These are phyloP conservation scores for Mercurialis annua DNA, from an alignment of 345 rosid genomes.

Conservation along the genomic window DNA sequence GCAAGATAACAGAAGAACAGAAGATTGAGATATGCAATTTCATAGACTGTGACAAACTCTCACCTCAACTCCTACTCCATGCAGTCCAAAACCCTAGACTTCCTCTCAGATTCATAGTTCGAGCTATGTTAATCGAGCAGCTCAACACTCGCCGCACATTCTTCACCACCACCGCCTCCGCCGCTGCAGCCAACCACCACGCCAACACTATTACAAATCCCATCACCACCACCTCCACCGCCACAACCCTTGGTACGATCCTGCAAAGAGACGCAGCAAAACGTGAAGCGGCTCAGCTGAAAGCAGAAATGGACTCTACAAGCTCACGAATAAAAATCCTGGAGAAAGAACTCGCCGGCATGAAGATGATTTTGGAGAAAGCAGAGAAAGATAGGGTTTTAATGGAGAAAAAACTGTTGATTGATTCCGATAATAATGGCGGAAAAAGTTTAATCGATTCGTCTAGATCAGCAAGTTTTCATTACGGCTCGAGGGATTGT, in stretches of 20 bases:
- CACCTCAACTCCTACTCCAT: conserved; percentile 58
- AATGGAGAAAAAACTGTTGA: conserved; percentile 20
- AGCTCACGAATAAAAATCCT: conserved; percentile 57
- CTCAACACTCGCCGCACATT: conserved; percentile 65
- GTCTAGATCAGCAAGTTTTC: conserved; percentile 65
- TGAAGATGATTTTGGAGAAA: conserved; percentile 48
- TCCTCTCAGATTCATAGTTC: conserved; percentile 73
- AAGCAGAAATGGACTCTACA: conserved; percentile 65
- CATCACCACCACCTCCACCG: not conserved
- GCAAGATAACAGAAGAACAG: conserved; percentile 57
- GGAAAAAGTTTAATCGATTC: conserved; percentile 8
- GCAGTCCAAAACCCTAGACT: conserved; percentile 80
- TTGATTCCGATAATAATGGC: not conserved
- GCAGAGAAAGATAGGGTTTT: conserved; percentile 25
- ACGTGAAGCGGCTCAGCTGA: conserved; percentile 54
- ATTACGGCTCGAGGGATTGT: conserved; percentile 26
- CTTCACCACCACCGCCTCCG: conserved; percentile 25
- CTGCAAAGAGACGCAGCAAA: conserved; percentile 62
- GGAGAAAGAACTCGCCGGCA: conserved; percentile 59
- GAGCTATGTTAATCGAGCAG: conserved; percentile 84
- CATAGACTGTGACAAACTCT: conserved; percentile 74
- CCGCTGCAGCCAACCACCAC: conserved; percentile 15
- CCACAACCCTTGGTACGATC: conserved; percentile 59
- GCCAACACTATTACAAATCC: no score
- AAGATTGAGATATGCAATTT: conserved; percentile 54